Evolutionary conservation across 2,329 filamentous ascomycete species (phyloP), one percentile per base, ranked within the genome.

Genomic region (Calonectria hawksworthii): DNA sequence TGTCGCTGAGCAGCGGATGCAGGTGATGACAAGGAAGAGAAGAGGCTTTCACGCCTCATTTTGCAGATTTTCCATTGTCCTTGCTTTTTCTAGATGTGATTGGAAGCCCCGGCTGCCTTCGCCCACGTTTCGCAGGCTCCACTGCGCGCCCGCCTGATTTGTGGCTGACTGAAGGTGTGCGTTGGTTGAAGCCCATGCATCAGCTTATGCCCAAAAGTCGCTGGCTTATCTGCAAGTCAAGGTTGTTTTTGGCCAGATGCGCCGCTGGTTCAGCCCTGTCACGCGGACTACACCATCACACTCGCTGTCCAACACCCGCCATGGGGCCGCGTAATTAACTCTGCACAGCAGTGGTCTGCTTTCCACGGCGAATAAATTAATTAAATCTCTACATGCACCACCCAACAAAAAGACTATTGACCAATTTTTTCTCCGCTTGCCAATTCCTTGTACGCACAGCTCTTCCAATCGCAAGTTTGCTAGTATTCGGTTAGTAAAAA

Each of bases 381-480:
- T 14, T 56, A 34, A n/a, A 32, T 56, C 26, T 11, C 10, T 63
- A 41, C 34, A 41, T 9, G 36, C 36, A 7, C 34, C n/a, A 3
- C 14, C 44, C 30, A 8, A 32, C 8, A 23, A 4, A n/a, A 34
- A 28, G 8, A 21, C 38, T 61, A 69, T 38, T 69, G 36, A 14
- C 64, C 63, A 34, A 73, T 38, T 18, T 56, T 69, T 21, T 38
- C 50, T 23, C 71, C 66, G 1, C 26, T 38, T 3, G 32, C 66
- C 56, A 73, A 28, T 21, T 64, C n/a, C 18, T 21, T 78, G 36
- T 79, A 80, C 3, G 77, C 70, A 26, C 79, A 80, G 8, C 74
- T 72, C 47, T 80, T 75, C 79, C 79, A 80, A 28, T 80, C 78
- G 44, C 79, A 80, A 2, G 79, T 41, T 28, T 63, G n/a, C 56